Base-by-base conservation (phyloP, 2,329 filamentous ascomycete genomes). In the Ustilaginoidea virens region DNA sequence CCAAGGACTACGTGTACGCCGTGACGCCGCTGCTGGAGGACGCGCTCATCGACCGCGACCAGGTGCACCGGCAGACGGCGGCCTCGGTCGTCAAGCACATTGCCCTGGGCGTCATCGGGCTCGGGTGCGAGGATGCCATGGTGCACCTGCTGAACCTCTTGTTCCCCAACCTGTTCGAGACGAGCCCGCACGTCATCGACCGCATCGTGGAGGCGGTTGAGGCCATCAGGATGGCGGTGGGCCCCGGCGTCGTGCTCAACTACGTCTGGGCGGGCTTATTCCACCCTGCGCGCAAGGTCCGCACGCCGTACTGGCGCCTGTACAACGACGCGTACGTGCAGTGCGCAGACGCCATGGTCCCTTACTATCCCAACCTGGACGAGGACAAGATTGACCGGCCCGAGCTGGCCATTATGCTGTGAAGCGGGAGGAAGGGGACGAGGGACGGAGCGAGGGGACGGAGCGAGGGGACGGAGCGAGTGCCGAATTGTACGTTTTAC, bases 51-150 rank as follows among this genome's bases (percentile, higher is more conserved):
- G 90, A 98, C 53, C 78, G 90, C 36, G 90, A 98, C 52, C 90
- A 98, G 58, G 90, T 98, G 2, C 90, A 98, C 58, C 76, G 90
- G 17, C 90, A 98, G 54, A 98, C 90, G 2, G 90, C 90, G 1
- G 90, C 90, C 16, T 85, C 79, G 2, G 90, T 96, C 2, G 90
- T 98, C 53, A 98, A 98, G 62, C 90, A 98, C 50, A 83, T 98
- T 35, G 90, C 90, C 2, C 70, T 98, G 1, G 92, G 92, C 30
- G 90, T 96, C n/a, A 87, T 96, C 28, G 90, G 90, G 19, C 69
- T 98, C 4, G 92, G 92, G 15, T 96, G 87, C 52, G 90, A 98
- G 58, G 90, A 98, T 49, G 90, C 90, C 27, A 96, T 98, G 87
- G 68, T 98, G 26, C 90, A 98, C 58, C 66, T 98, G 16, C 80